Conservation (phyloP, 768 basidiomycete genomes). For the Botryobasidium botryosum region DNA sequence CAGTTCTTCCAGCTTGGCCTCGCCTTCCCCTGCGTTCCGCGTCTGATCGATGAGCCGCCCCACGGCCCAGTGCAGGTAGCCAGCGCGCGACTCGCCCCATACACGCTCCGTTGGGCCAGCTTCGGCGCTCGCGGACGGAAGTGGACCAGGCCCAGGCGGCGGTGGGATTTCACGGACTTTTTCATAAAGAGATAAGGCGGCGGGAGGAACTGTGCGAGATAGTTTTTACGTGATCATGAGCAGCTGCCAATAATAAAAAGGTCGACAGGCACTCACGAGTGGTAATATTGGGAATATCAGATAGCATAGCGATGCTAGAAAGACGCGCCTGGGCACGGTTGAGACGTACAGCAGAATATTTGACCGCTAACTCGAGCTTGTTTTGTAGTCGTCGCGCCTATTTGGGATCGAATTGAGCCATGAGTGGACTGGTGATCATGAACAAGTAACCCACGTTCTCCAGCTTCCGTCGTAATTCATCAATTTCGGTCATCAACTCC, state of each 20-base stretch:
- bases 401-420: slow-evolving; percentile 2
- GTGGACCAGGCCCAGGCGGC: too few relatives aligned
- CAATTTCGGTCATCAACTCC: slow-evolving; percentile 46
- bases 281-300: slow-evolving; percentile 26
- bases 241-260: slow-evolving; percentile 26
- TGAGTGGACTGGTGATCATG: neutral
- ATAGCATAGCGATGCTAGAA: slow-evolving; percentile 17
- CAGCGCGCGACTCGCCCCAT: slow-evolving; percentile 61
- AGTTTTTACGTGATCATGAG: slow-evolving; percentile 24
- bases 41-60: slow-evolving; percentile 33
- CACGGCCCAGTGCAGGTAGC: slow-evolving; percentile 66
- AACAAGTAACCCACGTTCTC: slow-evolving; percentile 39
- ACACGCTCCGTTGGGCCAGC: slow-evolving; percentile 48
- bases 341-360: slow-evolving; percentile 29
- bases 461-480: slow-evolving; percentile 45
- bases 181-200: slow-evolving; percentile 15
- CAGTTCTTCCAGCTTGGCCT: too few relatives aligned
- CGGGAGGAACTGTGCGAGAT: slow-evolving; percentile 15
- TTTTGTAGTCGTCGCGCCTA: slow-evolving; percentile 55
- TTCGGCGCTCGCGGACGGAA: neutral
- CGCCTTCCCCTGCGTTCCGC: too few relatives aligned
- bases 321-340: slow-evolving; percentile 21
- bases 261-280: slow-evolving; percentile 25
- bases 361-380: slow-evolving; percentile 36
- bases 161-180: slow-evolving; percentile 1